Percentiles rank a stretch among this genome's conserved stretches.
phyloP scores from a whole-genome alignment of 371 early-diverging fungal genomes.

The Capillidium heterosporum region DNA sequence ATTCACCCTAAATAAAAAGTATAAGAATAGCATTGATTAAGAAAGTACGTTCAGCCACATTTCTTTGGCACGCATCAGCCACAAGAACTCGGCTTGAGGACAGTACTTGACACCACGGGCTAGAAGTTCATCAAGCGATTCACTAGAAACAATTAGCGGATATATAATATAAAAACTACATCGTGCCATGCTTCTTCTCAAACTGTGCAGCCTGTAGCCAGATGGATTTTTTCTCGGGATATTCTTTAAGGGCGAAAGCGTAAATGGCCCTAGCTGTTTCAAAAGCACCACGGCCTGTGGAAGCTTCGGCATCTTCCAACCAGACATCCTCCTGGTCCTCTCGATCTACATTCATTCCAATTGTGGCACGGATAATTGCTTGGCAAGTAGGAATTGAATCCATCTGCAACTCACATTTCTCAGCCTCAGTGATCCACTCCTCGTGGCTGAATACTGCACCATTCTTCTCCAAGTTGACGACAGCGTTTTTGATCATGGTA shows the following conservation, averaged over 20 bases:
- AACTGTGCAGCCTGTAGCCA: constrained; percentile 80
- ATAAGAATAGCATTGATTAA: not conserved
- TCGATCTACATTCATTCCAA: constrained; percentile 61
- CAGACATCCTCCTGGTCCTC: constrained; percentile 64
- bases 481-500: constrained; percentile 50
- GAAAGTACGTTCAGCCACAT: constrained; percentile 54
- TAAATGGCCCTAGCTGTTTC: constrained; percentile 81
- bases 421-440: constrained; percentile 82
- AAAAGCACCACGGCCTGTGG: constrained; percentile 35
- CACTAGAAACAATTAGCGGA: constrained; percentile 10
- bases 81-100: constrained; percentile 83
- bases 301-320: constrained; percentile 80
- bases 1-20: constrained; percentile 30
- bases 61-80: constrained; percentile 94
- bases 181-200: constrained; percentile 72
- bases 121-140: constrained; percentile 57
- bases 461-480: constrained; percentile 36
- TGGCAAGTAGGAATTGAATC: constrained; percentile 48
- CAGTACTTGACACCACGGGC: constrained; percentile 72
- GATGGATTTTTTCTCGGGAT: constrained; percentile 58
- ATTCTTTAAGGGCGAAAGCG: constrained; percentile 56
- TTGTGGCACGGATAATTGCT: constrained; percentile 65
- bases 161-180: not conserved
- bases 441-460: constrained; percentile 65
- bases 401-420: constrained; percentile 62